Evolutionary conservation across 129 eudicot species (phyloP).

Genomic region (Cynara cardunculus): DNA sequence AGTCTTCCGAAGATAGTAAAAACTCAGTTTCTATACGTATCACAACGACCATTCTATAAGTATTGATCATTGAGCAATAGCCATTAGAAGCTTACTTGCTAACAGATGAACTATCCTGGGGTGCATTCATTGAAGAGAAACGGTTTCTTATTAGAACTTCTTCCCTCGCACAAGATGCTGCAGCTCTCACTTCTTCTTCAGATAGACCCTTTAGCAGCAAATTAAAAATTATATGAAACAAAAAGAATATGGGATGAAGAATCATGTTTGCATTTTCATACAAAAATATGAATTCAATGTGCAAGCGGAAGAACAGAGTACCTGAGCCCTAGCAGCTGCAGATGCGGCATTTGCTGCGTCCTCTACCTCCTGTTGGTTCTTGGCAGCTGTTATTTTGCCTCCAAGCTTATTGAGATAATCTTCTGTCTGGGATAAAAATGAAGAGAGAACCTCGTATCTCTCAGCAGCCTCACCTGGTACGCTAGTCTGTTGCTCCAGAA

Average conservation of each 20-base stretch:
- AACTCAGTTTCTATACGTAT: background rate
- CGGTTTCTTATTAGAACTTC: constrained; percentile 94
- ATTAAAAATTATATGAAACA: background rate
- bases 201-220: constrained; percentile 67
- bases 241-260: background rate
- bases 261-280: background rate
- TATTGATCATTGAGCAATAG: constrained; percentile 3
- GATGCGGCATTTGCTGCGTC: constrained; percentile 93
- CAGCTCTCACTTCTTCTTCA: constrained; percentile 98
- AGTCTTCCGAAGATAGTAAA: background rate
- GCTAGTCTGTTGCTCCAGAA: constrained; percentile 87
- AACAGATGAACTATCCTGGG: constrained; percentile 76
- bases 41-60: background rate
- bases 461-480: constrained; percentile 95
- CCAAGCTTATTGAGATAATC: constrained; percentile 93
- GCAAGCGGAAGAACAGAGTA: background rate
- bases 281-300: background rate
- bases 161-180: constrained; percentile 97
- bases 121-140: constrained; percentile 99
- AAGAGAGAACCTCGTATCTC: constrained; percentile 88
- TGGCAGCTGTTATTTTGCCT: constrained; percentile 86
- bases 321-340: constrained; percentile 93
- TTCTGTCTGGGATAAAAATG: constrained; percentile 92
- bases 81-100: constrained; percentile 67
- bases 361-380: constrained; percentile 91